These are phyloP conservation scores for Cryptococcus sp. DNA, from an alignment of 1,284 basidiomycete species.

Conservation along the genomic window DNA sequence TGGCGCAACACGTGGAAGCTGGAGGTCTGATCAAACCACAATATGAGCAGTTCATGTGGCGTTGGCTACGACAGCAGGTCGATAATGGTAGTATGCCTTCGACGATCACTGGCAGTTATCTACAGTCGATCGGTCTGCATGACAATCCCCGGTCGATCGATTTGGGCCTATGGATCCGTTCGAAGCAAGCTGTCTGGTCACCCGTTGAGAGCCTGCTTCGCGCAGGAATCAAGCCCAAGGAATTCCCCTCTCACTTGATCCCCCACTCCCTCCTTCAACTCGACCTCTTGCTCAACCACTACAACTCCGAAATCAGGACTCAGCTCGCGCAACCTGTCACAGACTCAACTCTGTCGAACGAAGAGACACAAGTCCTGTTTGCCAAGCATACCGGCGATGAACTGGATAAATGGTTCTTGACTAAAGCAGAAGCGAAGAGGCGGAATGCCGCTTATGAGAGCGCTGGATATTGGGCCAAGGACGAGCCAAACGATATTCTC, in stretches of 20 bases:
- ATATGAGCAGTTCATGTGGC: constrained; percentile 27
- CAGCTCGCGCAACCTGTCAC: constrained; percentile 1
- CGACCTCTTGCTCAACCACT: constrained; percentile 11
- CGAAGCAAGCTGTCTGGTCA: constrained; percentile 24
- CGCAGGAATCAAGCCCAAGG: constrained; percentile 29
- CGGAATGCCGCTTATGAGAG: background rate
- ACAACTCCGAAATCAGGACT: background rate
- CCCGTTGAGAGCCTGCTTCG: constrained; percentile 34
- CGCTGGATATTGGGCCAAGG: background rate
- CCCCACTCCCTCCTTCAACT: constrained; percentile 29
- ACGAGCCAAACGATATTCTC: background rate
- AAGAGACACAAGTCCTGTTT: constrained; percentile 14
- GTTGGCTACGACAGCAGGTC: constrained; percentile 25
- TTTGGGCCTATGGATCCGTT: constrained; percentile 28
- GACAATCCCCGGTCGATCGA: constrained; percentile 27
- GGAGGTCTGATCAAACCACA: constrained; percentile 12
- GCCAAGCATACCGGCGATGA: constrained; percentile 5
- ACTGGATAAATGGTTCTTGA: background rate
- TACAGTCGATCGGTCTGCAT: constrained; percentile 26
- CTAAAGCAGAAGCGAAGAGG: constrained; percentile 6
- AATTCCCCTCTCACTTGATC: constrained; percentile 35
- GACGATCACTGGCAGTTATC: constrained; percentile 22
- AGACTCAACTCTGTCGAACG: constrained; percentile 4
- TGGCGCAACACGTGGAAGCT: constrained; percentile 12
- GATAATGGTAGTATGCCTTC: constrained; percentile 23